Base-by-base conservation (phyloP, 805 yeast species). In the Teunomyces lycoperdinae region DNA sequence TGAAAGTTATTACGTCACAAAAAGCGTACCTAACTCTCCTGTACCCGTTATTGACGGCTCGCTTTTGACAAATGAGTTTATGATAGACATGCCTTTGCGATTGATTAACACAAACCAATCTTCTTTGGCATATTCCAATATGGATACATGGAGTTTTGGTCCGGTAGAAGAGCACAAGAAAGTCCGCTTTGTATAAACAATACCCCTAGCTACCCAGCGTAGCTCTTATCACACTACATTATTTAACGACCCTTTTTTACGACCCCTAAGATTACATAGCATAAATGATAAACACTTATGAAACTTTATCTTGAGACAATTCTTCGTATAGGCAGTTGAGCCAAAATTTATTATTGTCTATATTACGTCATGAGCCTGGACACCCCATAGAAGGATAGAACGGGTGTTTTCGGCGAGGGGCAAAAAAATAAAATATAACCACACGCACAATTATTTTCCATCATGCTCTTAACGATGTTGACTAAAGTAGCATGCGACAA, bases 51-150 rank as follows among this genome's bases (percentile, higher is more conserved):
- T 10, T 11, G 38, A 35, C 17, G 36, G 26, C 11, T 14, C 42
- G 9, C 27, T 27, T 9, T 14, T 31, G 16, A n/a, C 41, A 9
- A 20, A 26, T 26, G 41, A 38, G 8, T 38, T 38, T 24, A 14
- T 40, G 16, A 20, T 43, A 9, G 50, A 50, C 35, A 32, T 50
- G 16, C 45, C 53, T 10, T 36, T 50, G 13, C 33, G 34, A 10
- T 29, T 32, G 7, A 17, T 33, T 9, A 47, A 39, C 32, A 50
- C 53, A 11, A 45, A 50, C 47, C 53, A 47, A 39, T 45, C 46
- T 32, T 46, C 49, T 8, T 29, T 33, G 31, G 41, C 41, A 26
- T 11, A 13, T 6, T 38, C 41, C n/a, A 36, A 43, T 20, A 32
- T 46, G 13, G 32, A 27, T 20, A 44, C 42, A 24, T 47, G 41